These are phyloP conservation scores for Cyclanthera cordifolia DNA, from an alignment of 306 rosid genomes.

Conservation along the genomic window DNA sequence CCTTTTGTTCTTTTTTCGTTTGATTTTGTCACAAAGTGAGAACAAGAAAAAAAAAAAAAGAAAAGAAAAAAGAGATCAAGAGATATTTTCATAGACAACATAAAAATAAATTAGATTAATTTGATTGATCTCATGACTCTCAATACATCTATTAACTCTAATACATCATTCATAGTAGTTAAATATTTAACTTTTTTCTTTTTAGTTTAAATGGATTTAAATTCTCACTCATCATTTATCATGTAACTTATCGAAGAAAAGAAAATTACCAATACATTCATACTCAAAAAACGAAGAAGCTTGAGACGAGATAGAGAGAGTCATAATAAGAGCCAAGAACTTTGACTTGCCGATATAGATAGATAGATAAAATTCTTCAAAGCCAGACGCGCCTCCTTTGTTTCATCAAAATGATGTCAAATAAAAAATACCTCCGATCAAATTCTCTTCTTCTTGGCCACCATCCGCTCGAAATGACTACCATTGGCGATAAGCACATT, in stretches of 20 bases:
- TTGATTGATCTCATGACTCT: not conserved
- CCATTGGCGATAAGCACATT: too few relatives aligned
- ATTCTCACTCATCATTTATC: not conserved
- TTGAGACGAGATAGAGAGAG: not conserved
- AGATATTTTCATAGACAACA: not conserved
- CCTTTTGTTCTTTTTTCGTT: too few relatives aligned
- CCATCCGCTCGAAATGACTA: not conserved
- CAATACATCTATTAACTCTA: not conserved
- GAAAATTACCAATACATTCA: not conserved
- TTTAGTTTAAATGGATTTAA: too few relatives aligned
- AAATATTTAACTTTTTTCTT: too few relatives aligned
- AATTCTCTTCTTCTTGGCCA: not conserved
- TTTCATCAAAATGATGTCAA: not conserved
- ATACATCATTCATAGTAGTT: too few relatives aligned
- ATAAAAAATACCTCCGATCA: not conserved
- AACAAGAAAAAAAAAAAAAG: too few relatives aligned
- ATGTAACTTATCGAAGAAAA: too few relatives aligned
- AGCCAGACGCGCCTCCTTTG: not conserved
- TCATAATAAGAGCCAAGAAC: conserved; percentile 7
- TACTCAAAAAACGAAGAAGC: too few relatives aligned
- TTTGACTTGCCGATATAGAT: conserved; percentile 8
- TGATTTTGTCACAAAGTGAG: not conserved
- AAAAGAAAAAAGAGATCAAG: too few relatives aligned
- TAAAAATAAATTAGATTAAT: too few relatives aligned
- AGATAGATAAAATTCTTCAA: not conserved